Evolutionary conservation across 768 basidiomycete genomes (phyloP).

Genomic region (Mycena epipterygia): DNA sequence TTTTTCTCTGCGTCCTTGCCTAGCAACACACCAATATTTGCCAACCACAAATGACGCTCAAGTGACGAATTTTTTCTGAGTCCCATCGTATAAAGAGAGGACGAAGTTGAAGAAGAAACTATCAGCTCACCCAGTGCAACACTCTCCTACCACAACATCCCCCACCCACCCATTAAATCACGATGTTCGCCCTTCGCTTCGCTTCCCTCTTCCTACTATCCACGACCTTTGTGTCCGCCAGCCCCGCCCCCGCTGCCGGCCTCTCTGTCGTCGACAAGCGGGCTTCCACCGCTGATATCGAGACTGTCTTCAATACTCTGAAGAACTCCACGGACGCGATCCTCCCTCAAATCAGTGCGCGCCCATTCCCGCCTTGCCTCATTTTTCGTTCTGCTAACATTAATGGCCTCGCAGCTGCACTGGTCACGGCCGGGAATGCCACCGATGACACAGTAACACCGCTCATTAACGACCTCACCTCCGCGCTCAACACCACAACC

Average conservation of each 20-base stretch:
- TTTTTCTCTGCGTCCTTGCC: not conserved
- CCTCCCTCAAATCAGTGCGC: slow-evolving; percentile 41
- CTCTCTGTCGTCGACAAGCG: slow-evolving; percentile 20
- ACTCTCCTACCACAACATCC: not conserved
- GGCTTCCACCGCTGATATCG: slow-evolving; percentile 37
- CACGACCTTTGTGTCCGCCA: slow-evolving; percentile 31
- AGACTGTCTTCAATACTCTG: slow-evolving; percentile 37
- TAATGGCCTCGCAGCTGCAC: slow-evolving; percentile 10
- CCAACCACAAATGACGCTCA: not conserved
- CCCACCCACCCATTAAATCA: slow-evolving; percentile 10
- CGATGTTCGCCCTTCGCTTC: slow-evolving; percentile 35
- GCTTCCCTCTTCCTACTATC: slow-evolving; percentile 22
- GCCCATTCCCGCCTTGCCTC: not conserved
- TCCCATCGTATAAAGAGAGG: not conserved
- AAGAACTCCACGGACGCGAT: slow-evolving; percentile 36
- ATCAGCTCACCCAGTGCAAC: slow-evolving; percentile 10
- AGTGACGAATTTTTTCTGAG: not conserved
- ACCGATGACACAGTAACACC: slow-evolving; percentile 36
- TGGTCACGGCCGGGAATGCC: slow-evolving; percentile 30
- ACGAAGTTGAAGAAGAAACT: not conserved
- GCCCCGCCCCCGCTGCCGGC: slow-evolving; percentile 15
- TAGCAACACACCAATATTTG: not conserved
- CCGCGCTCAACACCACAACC: slow-evolving; percentile 39
- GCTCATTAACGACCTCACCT: slow-evolving; percentile 38
- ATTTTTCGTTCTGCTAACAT: not conserved